phyloP scores from a whole-genome alignment of 78 protist species.

The Cavenderia fasciculata region DNA sequence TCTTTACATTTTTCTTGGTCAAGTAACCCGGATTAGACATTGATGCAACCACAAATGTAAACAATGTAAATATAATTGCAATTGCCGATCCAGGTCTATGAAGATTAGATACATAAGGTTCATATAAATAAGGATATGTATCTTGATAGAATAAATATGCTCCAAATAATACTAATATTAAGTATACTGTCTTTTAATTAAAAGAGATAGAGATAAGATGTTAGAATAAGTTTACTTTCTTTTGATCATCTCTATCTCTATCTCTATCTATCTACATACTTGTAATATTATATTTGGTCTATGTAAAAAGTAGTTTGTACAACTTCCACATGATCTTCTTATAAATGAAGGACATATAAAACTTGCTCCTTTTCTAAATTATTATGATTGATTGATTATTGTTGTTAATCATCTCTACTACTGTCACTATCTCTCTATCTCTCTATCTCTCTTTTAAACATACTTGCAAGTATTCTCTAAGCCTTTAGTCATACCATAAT shows the following conservation, averaged over 20 bases:
- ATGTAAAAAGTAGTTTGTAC: slow-evolving; percentile 28
- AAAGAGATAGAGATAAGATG: not conserved
- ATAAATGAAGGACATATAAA: slow-evolving; percentile 25
- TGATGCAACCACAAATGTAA: slow-evolving; percentile 29
- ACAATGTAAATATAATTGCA: slow-evolving; percentile 25
- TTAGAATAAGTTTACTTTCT: not conserved
- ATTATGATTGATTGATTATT: no score
- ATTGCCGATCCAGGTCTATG: slow-evolving; percentile 25
- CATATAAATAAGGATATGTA: slow-evolving; percentile 34
- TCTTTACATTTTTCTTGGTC: not conserved
- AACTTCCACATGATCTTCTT: not conserved
- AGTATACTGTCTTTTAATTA: slow-evolving; percentile 1
- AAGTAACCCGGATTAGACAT: slow-evolving; percentile 34
- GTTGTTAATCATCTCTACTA: not conserved
- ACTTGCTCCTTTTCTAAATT: not conserved
- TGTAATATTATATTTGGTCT: slow-evolving; percentile 70
- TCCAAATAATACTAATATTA: slow-evolving; percentile 33
- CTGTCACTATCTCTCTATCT: not conserved
- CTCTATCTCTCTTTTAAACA: not conserved
- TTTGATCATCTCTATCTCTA: not conserved
- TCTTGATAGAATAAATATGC: slow-evolving; percentile 45
- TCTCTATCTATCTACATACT: not conserved
- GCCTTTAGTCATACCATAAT: slow-evolving; percentile 17
- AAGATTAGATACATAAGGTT: not conserved
- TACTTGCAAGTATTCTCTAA: slow-evolving; percentile 22